These are phyloP conservation scores for Groenewaldozyma salmanticensis DNA, from an alignment of 805 yeast genomes.

Conservation along the genomic window DNA sequence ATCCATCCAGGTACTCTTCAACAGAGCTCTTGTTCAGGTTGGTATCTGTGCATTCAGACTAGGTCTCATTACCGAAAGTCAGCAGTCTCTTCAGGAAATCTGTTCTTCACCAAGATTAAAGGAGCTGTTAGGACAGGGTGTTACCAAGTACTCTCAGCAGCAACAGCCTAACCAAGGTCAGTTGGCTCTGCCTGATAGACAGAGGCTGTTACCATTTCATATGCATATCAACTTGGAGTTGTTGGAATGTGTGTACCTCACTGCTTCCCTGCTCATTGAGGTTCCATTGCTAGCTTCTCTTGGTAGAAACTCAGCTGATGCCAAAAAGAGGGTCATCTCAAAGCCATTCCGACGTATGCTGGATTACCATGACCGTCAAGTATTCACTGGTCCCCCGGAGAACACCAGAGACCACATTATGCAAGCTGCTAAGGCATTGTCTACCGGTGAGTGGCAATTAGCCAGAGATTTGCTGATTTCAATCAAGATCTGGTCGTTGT, in stretches of 20 bases:
- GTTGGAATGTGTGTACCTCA: conserved; percentile 87
- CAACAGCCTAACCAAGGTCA: conserved; percentile 4
- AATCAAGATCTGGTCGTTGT: conserved; percentile 78
- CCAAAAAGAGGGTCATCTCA: conserved; percentile 55
- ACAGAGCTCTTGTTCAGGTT: conserved; percentile 89
- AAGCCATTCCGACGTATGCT: conserved; percentile 86
- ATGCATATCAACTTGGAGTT: conserved; percentile 95
- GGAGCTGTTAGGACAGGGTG: conserved; percentile 91
- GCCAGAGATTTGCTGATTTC: conserved; percentile 63
- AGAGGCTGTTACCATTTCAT: conserved; percentile 90
- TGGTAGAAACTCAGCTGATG: conserved; percentile 28
- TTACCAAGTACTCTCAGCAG: conserved; percentile 52
- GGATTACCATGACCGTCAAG: conserved; percentile 89
- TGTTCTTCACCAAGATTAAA: conserved; percentile 77
- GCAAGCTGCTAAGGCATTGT: conserved; percentile 83
- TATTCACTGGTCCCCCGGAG: conserved; percentile 96
- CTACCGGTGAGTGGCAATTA: conserved; percentile 80
- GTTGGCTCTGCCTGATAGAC: conserved; percentile 40
- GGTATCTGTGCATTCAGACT: conserved; percentile 92
- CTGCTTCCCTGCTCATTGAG: conserved; percentile 81
- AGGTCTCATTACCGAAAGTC: conserved; percentile 78
- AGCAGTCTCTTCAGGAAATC: conserved; percentile 78
- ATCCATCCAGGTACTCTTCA: conserved; percentile 80
- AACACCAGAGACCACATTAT: conserved; percentile 87
- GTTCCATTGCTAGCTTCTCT: conserved; percentile 56